phyloP scores from a whole-genome alignment of 257 asterid species.

The Coffea eugenioides region DNA sequence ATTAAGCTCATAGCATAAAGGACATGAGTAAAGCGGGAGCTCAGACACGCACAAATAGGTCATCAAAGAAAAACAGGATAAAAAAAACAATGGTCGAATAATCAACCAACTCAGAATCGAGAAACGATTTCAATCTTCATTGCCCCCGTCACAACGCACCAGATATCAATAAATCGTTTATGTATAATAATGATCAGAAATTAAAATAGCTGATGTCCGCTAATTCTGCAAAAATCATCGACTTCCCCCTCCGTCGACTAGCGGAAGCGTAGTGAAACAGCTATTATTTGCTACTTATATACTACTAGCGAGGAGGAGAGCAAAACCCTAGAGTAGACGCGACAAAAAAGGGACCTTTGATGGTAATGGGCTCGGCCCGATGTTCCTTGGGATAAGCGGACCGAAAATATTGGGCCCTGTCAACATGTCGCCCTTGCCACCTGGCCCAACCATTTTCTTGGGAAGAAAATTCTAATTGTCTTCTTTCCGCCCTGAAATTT shows the following conservation, averaged over 20 bases:
- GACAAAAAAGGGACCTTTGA: background rate
- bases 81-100: background rate
- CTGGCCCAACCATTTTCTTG: too few species aligned
- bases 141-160: slow-evolving; percentile 12
- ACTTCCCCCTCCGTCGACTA: background rate
- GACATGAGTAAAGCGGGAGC: slow-evolving; percentile 27
- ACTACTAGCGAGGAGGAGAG: too few species aligned
- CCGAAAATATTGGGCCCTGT: too few species aligned
- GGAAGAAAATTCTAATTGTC: too few species aligned
- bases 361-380: background rate
- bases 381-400: too few species aligned
- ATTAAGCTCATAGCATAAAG: too few species aligned
- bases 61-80: slow-evolving; percentile 37
- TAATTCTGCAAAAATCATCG: background rate
- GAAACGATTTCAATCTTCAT: slow-evolving; percentile 59
- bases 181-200: too few species aligned
- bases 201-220: too few species aligned
- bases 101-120: slow-evolving; percentile 54
- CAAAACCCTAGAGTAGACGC: background rate
- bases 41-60: slow-evolving; percentile 88
- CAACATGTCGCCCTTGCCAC: too few species aligned
- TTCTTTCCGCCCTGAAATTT: too few species aligned
- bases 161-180: background rate
- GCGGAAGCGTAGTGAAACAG: background rate
- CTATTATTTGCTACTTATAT: too few species aligned